Conservation (phyloP, 164 flowering plant genomes). For the Buxus sempervirens region DNA sequence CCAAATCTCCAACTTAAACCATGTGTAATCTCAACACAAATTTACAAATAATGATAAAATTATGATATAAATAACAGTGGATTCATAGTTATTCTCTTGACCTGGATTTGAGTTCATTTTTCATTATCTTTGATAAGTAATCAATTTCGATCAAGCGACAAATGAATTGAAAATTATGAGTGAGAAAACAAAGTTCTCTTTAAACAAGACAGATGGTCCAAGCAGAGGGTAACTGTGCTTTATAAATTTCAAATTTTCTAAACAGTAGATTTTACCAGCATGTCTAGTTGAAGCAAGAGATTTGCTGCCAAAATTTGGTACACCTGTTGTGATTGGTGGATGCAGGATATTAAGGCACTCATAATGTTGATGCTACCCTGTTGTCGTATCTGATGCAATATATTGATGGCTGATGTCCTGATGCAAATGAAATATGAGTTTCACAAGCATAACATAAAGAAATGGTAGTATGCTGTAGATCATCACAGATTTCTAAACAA, state of each 20-base stretch:
- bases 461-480: neutral
- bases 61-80: neutral
- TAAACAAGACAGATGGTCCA: too few species aligned
- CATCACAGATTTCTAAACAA: neutral
- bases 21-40: neutral
- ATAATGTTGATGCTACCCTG: constrained; percentile 40
- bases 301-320: constrained; percentile 62
- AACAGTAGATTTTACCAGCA: constrained; percentile 38
- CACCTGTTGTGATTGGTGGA: constrained; percentile 39
- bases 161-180: neutral
- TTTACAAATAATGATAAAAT: neutral
- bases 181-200: neutral
- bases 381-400: constrained; percentile 44
- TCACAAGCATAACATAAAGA: constrained; percentile 1
- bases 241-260: neutral
- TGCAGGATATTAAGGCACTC: constrained; percentile 36
- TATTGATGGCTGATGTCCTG: constrained; percentile 55
- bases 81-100: neutral
- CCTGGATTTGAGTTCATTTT: neutral
- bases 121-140: neutral
- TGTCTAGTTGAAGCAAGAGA: constrained; percentile 60
- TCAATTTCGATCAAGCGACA: neutral
- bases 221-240: neutral
- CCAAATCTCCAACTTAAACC: too few species aligned
- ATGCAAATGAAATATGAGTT: constrained; percentile 12